Conservation (phyloP, 352 stramenopile species). For the Thraustochytrium striatum region DNA sequence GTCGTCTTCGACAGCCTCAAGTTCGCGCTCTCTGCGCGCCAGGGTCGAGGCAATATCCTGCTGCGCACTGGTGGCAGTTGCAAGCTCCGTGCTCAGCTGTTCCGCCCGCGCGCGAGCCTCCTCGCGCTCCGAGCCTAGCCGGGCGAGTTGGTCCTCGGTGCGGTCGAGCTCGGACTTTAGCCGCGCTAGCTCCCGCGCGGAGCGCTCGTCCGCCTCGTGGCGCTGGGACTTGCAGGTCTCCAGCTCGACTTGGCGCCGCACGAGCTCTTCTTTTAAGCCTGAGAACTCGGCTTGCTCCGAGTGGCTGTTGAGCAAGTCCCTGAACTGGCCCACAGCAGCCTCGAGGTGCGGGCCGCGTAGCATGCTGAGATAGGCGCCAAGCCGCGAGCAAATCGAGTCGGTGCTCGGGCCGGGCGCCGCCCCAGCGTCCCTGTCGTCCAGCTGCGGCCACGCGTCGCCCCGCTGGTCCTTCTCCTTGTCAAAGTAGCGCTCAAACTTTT, state of each 20-base stretch:
- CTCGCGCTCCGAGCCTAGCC: background rate
- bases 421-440: background rate
- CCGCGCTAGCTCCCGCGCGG: background rate
- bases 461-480: constrained; percentile 8
- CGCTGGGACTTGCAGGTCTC: too few relatives aligned
- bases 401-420: background rate
- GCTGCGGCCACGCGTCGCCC: background rate
- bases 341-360: constrained; percentile 16
- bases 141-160: background rate
- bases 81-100: background rate
- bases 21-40: background rate
- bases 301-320: background rate
- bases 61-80: background rate
- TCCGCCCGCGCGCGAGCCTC: background rate
- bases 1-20: background rate
- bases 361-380: background rate
- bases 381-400: background rate
- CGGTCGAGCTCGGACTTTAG: background rate
- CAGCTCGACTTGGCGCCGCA: too few relatives aligned
- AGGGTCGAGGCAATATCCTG: background rate
- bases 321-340: background rate
- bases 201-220: background rate
- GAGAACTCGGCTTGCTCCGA: background rate
- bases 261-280: background rate
- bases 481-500: constrained; percentile 18